A percentile compares a stretch with the other conserved stretches of the same genome.
phyloP scores from a whole-genome alignment of 192 early-diverging fungal species.

The Rhizoclosmatium sp. region DNA sequence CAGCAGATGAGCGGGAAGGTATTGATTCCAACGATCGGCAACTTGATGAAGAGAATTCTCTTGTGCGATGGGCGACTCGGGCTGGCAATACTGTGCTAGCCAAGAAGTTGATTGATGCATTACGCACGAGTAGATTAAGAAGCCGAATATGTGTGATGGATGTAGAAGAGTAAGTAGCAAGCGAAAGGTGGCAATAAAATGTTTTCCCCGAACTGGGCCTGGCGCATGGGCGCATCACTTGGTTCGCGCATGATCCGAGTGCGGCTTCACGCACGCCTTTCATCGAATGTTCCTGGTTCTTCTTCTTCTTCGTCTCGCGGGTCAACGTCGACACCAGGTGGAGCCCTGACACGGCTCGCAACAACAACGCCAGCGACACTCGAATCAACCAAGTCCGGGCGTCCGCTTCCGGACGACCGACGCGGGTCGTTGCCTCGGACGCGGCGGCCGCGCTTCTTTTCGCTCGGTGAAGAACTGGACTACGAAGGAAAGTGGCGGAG shows the following conservation, averaged over 20 bases:
- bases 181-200: not conserved
- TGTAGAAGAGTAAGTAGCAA: slow-evolving; percentile 1
- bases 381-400: no score
- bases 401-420: no score
- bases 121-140: not conserved
- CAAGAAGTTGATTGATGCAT: slow-evolving; percentile 2
- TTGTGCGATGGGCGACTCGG: slow-evolving; percentile 27
- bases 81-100: slow-evolving; percentile 3
- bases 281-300: no score
- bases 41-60: not conserved
- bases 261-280: no score
- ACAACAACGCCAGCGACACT: no score
- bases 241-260: no score
- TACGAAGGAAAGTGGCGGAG: slow-evolving; percentile 46
- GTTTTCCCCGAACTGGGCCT: not conserved
- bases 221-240: no score
- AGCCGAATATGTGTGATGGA: slow-evolving; percentile 14
- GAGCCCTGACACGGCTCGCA: no score
- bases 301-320: no score
- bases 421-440: not conserved
- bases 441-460: slow-evolving; percentile 19
- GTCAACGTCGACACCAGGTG: no score
- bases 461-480: slow-evolving; percentile 27
- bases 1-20: slow-evolving; percentile 11
- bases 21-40: not conserved